Evolutionary conservation across 257 asterid species (phyloP).

Genomic region (Thymus mandschuricus): DNA sequence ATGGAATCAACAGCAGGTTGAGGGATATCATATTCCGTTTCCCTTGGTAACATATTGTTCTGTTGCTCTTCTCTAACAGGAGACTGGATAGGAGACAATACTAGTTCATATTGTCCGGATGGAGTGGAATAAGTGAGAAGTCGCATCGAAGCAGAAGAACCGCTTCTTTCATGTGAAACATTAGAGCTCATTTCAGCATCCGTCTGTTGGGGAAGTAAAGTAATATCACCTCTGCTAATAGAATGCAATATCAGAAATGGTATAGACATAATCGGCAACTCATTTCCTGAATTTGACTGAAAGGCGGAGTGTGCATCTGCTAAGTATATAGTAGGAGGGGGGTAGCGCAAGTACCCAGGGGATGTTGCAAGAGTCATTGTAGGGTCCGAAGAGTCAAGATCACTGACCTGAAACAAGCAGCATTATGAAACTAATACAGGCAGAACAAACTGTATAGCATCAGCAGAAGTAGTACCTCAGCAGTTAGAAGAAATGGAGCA

Average conservation of each 20-base stretch:
- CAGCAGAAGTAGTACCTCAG: constrained; percentile 72
- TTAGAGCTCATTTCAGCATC: constrained; percentile 49
- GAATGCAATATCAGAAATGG: constrained; percentile 84
- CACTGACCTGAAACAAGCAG: constrained; percentile 76
- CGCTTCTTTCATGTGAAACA: constrained; percentile 58
- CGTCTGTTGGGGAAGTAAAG: constrained; percentile 49
- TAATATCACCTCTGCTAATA: constrained; percentile 56
- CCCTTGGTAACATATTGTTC: constrained; percentile 50
- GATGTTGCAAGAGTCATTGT: constrained; percentile 90
- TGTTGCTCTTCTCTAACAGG: constrained; percentile 55
- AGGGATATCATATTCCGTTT: constrained; percentile 43
- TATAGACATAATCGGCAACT: constrained; percentile 67
- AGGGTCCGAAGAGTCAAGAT: constrained; percentile 92
- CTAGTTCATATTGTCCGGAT: constrained; percentile 91
- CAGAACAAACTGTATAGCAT: constrained; percentile 68
- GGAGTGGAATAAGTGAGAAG: constrained; percentile 92
- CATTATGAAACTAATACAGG: constrained; percentile 47
- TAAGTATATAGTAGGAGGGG: constrained; percentile 89
- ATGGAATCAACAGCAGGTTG: constrained; percentile 56
- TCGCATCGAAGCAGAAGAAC: constrained; percentile 74
- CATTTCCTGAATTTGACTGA: constrained; percentile 67
- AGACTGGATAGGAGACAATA: constrained; percentile 70
- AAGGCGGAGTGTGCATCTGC: constrained; percentile 71
- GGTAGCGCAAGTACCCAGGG: constrained; percentile 85
- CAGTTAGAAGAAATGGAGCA: constrained; percentile 96